phyloP scores from a whole-genome alignment of 331 rosid species.

The Pyracantha coccinea region DNA sequence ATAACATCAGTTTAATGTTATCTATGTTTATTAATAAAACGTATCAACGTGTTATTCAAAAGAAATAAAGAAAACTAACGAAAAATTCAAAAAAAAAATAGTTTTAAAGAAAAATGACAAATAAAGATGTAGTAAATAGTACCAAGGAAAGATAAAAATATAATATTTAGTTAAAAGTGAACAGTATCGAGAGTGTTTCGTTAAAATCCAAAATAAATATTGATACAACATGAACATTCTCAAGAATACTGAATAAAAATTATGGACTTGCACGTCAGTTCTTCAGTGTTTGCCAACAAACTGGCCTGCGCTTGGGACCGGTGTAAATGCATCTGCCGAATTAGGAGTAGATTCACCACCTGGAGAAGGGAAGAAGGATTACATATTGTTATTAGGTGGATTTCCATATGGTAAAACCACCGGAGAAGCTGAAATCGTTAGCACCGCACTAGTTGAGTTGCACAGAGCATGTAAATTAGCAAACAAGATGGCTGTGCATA shows the following conservation, averaged over 20 bases:
- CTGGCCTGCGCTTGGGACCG: conserved; percentile 46
- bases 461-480: conserved; percentile 9
- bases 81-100: no score
- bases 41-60: not conserved
- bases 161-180: no score
- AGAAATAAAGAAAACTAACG: no score
- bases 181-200: no score
- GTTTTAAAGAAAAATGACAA: no score
- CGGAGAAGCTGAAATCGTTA: conserved; percentile 51
- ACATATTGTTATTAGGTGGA: conserved; percentile 33
- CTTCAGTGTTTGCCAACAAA: conserved; percentile 27
- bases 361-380: conserved; percentile 56
- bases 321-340: conserved; percentile 21
- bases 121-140: no score
- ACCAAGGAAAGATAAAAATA: no score
- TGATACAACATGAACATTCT: not conserved
- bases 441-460: conserved; percentile 25
- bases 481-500: not conserved
- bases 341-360: not conserved
- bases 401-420: conserved; percentile 38
- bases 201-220: no score
- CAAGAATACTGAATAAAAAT: not conserved
- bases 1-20: no score
- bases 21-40: no score
- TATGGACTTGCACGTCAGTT: not conserved